These are phyloP conservation scores for Cyclotella cryptica DNA, from an alignment of 108 stramenopile species.

Conservation along the genomic window DNA sequence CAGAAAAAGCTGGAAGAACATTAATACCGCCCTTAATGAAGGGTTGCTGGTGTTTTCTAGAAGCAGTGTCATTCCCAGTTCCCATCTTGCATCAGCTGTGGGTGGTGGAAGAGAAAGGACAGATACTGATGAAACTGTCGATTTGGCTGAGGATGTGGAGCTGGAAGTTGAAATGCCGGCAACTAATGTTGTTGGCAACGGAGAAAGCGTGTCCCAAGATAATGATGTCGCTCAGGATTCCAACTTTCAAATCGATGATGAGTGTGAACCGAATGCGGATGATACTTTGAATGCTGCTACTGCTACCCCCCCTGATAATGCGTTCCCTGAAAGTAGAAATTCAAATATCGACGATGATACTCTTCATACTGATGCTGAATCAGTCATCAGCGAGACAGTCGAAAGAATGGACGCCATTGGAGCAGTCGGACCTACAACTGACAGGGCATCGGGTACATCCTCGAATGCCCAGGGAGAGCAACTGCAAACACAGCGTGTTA, in stretches of 20 bases:
- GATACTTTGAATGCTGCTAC: neutral
- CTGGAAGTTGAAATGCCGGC: constrained; percentile 13
- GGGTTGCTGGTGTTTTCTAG: constrained; percentile 35
- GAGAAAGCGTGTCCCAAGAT: neutral
- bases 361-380: neutral
- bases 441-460: neutral
- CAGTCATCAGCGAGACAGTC: neutral
- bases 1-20: constrained; percentile 51
- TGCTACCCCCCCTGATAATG: neutral
- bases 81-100: neutral
- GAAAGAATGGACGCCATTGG: neutral
- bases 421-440: neutral
- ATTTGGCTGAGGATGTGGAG: constrained; percentile 41
- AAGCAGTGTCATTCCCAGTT: neutral
- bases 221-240: neutral
- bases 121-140: constrained; percentile 49
- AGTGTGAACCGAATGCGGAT: neutral
- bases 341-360: neutral
- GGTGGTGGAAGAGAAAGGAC: constrained; percentile 30
- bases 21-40: constrained; percentile 34
- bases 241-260: constrained; percentile 20
- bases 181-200: constrained; percentile 8
- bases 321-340: too few relatives aligned
- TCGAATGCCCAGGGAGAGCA: neutral
- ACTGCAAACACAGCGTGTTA: constrained; percentile 24